Conservation (phyloP, 257 asterid genomes). For the Nicotiana obtusifolia region DNA sequence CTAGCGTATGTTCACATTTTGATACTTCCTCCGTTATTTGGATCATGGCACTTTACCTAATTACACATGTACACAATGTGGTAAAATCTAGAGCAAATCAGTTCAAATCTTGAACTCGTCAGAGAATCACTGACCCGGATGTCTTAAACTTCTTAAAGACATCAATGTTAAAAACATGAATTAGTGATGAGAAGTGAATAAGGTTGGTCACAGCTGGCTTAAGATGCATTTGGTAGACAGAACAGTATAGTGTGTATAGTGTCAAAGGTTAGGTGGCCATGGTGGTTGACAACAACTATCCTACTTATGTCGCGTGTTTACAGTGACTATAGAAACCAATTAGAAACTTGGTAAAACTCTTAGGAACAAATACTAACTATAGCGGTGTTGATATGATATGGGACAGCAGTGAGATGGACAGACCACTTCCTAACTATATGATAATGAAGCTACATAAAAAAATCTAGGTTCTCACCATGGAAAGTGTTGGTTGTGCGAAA, state of each 20-base stretch:
- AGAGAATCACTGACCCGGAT: not conserved
- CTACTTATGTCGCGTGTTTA: not conserved
- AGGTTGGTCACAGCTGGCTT: not conserved
- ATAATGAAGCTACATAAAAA: not conserved
- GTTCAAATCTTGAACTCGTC: not conserved
- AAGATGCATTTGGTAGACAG: not conserved
- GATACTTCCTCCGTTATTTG: not conserved
- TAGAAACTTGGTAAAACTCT: not conserved
- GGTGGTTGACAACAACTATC: not conserved
- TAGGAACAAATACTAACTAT: not conserved
- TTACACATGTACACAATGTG: not conserved
- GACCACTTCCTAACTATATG: not conserved
- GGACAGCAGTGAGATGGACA: not conserved
- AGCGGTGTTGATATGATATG: not conserved
- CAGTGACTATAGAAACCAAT: not conserved
- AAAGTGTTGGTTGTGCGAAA: not conserved
- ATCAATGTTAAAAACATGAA: not conserved
- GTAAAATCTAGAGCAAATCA: not conserved
- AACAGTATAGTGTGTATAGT: not conserved
- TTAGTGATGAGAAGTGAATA: not conserved
- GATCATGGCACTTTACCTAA: not conserved
- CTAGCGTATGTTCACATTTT: not conserved
- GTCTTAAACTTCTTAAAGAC: not conserved
- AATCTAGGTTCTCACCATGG: not conserved
- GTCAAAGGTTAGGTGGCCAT: not conserved